Base-by-base conservation (phyloP, 2,329 filamentous ascomycete genomes). In the Madurella fahalii region DNA sequence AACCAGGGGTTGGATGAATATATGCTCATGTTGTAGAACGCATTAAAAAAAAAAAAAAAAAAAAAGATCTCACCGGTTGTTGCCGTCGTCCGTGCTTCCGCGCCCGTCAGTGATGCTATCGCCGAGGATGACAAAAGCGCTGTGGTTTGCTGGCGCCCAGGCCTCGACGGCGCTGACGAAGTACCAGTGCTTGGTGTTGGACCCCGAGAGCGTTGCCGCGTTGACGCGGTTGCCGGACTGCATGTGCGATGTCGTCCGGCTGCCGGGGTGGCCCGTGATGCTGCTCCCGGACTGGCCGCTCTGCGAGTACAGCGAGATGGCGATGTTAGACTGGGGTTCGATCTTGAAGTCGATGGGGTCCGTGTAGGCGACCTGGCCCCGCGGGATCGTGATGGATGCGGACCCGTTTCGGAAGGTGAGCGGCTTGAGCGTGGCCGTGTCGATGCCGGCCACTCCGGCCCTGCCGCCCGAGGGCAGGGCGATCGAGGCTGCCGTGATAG, bases 101-200 rank as follows among this genome's bases (percentile, higher is more conserved):
- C 83, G 75, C 1, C 85, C 85, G 60, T 87, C 85, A 0, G 84
- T 86, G 63, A 87, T 86, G 61, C 81, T 85, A 60, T 90, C 79
- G 1, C 82, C 79, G 42, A 90, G 71, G 43, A 86, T 74, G 12
- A 78, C 69, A 40, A 85, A 70, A 3, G 76, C 72, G 52, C 75
- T 65, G 9, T 72, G 64, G 25, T 73, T 56, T 59, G 67, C 0
- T 7, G 79, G 74, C 0, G 73, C 72, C 72, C 75, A 80, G 2
- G 77, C 83, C 65, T 87, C 84, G 12, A 87, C 71, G 0, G 76
- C 78, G 44, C 75, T 81, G 47, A 86, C 65, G 54, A 85, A 86
- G 66, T 84, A 87, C 75, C 75, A 77, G 60, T 77, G 73, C 51
- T 69, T 64, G 40, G 68, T 63, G 65, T 63, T 64, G 16, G 65